Conservation (phyloP, 2,329 filamentous ascomycete genomes). For the Stachybotrys echinatus region DNA sequence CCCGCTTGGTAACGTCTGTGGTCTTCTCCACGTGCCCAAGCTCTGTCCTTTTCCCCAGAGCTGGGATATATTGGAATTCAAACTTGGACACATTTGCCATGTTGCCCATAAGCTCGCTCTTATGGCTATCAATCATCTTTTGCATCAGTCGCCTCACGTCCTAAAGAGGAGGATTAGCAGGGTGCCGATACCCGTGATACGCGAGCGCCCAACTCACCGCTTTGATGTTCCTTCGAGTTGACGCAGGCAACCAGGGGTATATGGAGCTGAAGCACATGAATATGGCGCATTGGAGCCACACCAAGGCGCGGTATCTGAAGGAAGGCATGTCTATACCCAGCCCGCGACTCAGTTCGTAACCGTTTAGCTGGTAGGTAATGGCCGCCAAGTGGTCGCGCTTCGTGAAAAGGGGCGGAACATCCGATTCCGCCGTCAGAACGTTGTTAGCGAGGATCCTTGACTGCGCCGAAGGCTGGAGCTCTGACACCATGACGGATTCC, state of each 20-base stretch:
- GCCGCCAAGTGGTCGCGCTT: conserved; percentile 64
- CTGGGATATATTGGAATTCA: conserved; percentile 66
- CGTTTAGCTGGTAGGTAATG: conserved; percentile 65
- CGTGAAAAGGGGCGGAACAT: conserved; percentile 59
- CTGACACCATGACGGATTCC: conserved; percentile 61
- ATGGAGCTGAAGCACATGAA: conserved; percentile 52
- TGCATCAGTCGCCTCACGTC: not conserved
- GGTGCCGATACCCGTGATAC: not conserved
- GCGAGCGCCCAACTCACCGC: not conserved
- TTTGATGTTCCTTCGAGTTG: not conserved
- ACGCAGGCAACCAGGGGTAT: conserved; percentile 27
- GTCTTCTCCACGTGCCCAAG: conserved; percentile 15
- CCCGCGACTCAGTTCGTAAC: conserved; percentile 53
- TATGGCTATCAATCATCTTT: conserved; percentile 52
- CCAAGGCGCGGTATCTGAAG: conserved; percentile 53
- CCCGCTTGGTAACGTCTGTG: not conserved
- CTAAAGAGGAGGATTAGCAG: not conserved
- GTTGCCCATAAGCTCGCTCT: conserved; percentile 13
- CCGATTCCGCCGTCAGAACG: conserved; percentile 64
- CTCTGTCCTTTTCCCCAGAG: conserved; percentile 27
- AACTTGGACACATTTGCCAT: conserved; percentile 35
- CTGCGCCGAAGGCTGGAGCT: conserved; percentile 60
- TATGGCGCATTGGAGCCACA: conserved; percentile 61
- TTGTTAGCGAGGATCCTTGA: conserved; percentile 66
- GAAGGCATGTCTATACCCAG: conserved; percentile 54